Evolutionary conservation across 768 basidiomycete genomes (phyloP).

Genomic region (Fibroporia radiculosa): DNA sequence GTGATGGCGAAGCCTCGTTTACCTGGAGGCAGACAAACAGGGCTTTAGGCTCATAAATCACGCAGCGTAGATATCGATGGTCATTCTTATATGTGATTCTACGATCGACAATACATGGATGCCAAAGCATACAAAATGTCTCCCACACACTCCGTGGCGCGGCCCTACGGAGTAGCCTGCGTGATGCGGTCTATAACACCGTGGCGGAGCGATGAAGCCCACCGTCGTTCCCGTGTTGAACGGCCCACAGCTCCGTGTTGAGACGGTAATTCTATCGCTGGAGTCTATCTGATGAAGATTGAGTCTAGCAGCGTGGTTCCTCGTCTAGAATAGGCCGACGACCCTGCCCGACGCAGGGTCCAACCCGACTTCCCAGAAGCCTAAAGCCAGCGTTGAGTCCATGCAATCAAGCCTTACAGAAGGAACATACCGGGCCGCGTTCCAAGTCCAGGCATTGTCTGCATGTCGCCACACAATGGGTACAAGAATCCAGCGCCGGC

Average conservation of each 20-base stretch:
- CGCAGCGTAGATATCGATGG: too few species aligned
- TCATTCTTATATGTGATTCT: neutral
- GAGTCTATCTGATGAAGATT: slow-evolving; percentile 26
- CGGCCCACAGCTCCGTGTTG: slow-evolving; percentile 30
- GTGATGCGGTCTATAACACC: slow-evolving; percentile 7
- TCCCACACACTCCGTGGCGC: slow-evolving; percentile 1
- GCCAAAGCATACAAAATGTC: neutral
- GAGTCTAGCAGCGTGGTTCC: slow-evolving; percentile 5
- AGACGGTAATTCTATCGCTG: slow-evolving; percentile 25
- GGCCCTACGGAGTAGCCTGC: neutral
- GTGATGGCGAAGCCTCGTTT: slow-evolving; percentile 23
- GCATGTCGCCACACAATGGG: slow-evolving; percentile 94
- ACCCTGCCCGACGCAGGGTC: slow-evolving; percentile 76
- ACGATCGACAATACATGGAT: neutral
- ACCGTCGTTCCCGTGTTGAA: slow-evolving; percentile 30
- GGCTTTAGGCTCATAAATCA: too few species aligned
- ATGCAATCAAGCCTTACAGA: neutral
- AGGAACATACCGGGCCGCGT: slow-evolving; percentile 68
- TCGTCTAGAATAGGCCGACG: slow-evolving; percentile 72
- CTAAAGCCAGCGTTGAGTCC: slow-evolving; percentile 27
- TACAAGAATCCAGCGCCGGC: slow-evolving; percentile 96
- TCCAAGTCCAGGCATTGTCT: slow-evolving; percentile 94
- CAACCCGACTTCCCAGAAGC: slow-evolving; percentile 87
- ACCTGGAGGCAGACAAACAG: slow-evolving; percentile 25
- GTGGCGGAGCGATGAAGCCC: slow-evolving; percentile 12